phyloP scores from a whole-genome alignment of 441 rosid genomes.

The Populus hybrid region DNA sequence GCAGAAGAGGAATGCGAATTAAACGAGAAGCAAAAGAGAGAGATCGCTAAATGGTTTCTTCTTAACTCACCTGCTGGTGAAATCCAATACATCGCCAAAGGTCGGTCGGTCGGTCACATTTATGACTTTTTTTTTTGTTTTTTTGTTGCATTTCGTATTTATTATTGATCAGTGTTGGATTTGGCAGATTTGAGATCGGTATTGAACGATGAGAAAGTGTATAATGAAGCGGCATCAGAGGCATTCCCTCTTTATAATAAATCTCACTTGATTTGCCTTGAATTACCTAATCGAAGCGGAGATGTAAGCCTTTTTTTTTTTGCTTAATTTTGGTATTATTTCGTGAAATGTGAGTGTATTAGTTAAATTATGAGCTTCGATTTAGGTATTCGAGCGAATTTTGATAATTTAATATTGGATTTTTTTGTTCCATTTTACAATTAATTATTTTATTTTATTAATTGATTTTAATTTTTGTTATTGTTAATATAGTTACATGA shows the following conservation, averaged over 20 bases:
- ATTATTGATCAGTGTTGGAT: background rate
- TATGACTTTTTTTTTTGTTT: background rate
- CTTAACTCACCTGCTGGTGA: conserved; percentile 94
- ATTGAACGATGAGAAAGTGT: conserved; percentile 61
- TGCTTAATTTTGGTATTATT: background rate
- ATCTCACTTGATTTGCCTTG: conserved; percentile 86
- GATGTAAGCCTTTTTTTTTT: conserved; percentile 49
- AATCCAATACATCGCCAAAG: conserved; percentile 87
- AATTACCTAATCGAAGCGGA: conserved; percentile 59
- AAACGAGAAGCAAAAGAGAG: conserved; percentile 74
- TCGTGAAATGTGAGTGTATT: background rate
- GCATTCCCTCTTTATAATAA: conserved; percentile 86
- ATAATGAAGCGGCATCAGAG: conserved; percentile 70
- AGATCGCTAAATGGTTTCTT: conserved; percentile 99
- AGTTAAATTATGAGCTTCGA: background rate
- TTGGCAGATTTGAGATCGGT: conserved; percentile 73
- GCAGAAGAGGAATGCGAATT: conserved; percentile 58
- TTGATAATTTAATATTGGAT: background rate
- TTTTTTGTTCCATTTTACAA: background rate
- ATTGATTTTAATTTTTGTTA: background rate
- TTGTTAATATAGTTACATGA: conserved; percentile 45
- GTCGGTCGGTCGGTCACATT: conserved; percentile 17
- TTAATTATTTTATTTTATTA: too few relatives aligned
- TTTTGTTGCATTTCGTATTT: background rate
- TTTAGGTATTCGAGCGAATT: background rate